Percentiles rank a stretch among this genome's conserved stretches.
Evolutionary conservation across 2,329 filamentous ascomycete genomes (phyloP).

Genomic region (Talaromyces sp.): DNA sequence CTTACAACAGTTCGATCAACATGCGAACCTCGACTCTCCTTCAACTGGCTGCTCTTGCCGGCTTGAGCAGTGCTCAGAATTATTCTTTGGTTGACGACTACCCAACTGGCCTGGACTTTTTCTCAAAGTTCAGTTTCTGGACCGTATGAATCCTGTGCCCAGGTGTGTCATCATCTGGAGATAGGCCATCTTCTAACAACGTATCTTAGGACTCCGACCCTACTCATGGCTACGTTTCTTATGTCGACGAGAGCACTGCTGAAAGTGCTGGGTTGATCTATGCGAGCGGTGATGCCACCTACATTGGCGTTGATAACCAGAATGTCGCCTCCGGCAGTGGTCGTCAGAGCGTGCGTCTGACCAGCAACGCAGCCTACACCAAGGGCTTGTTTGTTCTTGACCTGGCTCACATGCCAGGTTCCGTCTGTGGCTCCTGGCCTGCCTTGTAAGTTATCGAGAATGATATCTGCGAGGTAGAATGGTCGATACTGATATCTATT

Average conservation of each 20-base stretch:
- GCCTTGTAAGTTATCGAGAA: conserved; percentile 48
- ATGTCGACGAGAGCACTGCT: conserved; percentile 57
- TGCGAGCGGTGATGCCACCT: conserved; percentile 49
- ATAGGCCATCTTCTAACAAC: background rate
- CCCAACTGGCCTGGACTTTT: conserved; percentile 41
- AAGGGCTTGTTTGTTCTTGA: conserved; percentile 67
- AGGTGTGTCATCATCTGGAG: background rate
- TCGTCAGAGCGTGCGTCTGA: conserved; percentile 65
- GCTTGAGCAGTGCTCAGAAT: conserved; percentile 23
- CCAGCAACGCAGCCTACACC: conserved; percentile 59
- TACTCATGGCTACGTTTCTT: conserved; percentile 69
- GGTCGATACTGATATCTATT: background rate
- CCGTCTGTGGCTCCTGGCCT: conserved; percentile 68
- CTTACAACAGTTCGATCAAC: conserved; percentile 10
- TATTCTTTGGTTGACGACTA: conserved; percentile 48
- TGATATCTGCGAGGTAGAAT: background rate
- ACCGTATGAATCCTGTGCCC: conserved; percentile 32
- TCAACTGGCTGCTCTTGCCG: conserved; percentile 27
- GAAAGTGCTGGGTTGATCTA: conserved; percentile 55
- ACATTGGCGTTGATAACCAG: conserved; percentile 64
- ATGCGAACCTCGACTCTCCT: conserved; percentile 30
- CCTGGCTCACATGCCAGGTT: conserved; percentile 66
- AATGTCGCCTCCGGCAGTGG: conserved; percentile 54
- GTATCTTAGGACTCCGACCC: conserved; percentile 52
- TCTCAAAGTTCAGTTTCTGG: conserved; percentile 50